Evolutionary conservation across 441 rosid genomes (phyloP).

Genomic region (Mallotus japonicus): DNA sequence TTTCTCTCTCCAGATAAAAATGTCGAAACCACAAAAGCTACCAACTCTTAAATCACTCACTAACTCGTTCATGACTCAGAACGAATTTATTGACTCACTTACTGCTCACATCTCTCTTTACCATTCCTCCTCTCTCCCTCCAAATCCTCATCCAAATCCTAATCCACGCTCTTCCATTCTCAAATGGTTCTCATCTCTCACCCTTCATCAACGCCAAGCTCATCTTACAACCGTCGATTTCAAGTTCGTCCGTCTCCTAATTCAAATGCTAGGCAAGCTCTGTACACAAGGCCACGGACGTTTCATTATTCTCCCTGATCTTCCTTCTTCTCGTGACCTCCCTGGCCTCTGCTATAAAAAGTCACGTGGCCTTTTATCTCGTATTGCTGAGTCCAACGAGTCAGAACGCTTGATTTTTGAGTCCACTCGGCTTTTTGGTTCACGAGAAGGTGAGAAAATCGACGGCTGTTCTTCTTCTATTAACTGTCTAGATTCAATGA

Average conservation of each 20-base stretch:
- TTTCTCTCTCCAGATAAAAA: slow-evolving; percentile 1
- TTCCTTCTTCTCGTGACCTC: slow-evolving; percentile 64
- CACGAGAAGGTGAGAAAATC: slow-evolving; percentile 60
- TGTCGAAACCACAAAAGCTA: slow-evolving; percentile 24
- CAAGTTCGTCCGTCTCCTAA: slow-evolving; percentile 51
- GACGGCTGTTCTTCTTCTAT: slow-evolving; percentile 56
- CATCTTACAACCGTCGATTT: slow-evolving; percentile 67
- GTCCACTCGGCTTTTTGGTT: slow-evolving; percentile 61
- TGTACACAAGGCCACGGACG: slow-evolving; percentile 60
- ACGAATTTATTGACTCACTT: slow-evolving; percentile 71
- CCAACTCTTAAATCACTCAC: slow-evolving; percentile 20
- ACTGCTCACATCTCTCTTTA: slow-evolving; percentile 92
- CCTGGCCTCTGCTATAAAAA: slow-evolving; percentile 80
- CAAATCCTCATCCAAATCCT: slow-evolving; percentile 31
- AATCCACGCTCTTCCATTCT: slow-evolving; percentile 65
- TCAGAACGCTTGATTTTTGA: slow-evolving; percentile 53
- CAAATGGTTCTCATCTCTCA: slow-evolving; percentile 84
- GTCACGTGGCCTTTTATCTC: slow-evolving; percentile 73
- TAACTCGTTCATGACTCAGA: slow-evolving; percentile 48
- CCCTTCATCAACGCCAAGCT: slow-evolving; percentile 73
- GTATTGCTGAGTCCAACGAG: slow-evolving; percentile 56
- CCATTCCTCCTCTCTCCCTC: slow-evolving; percentile 42
- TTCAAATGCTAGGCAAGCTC: slow-evolving; percentile 75
- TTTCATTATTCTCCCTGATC: slow-evolving; percentile 86
- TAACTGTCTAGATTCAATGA: slow-evolving; percentile 57